Percentiles rank a stretch among this genome's conserved stretches.
Conservation (phyloP, 305 asterid species). For the Fraxinus ornus region DNA sequence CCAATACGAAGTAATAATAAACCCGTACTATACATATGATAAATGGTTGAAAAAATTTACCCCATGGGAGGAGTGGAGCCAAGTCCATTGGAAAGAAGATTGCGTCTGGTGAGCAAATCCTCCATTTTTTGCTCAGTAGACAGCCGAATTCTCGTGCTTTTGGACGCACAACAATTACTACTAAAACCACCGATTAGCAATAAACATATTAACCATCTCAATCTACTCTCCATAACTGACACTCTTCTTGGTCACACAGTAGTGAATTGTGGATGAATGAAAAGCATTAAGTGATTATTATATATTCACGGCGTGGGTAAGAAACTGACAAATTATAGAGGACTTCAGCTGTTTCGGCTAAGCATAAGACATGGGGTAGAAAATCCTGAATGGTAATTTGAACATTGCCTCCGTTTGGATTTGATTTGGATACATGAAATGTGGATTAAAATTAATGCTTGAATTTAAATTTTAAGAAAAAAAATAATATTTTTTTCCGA, state of each 20-base stretch:
- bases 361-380: too few relatives aligned
- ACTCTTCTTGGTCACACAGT: background rate
- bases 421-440: too few relatives aligned
- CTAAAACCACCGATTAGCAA: background rate
- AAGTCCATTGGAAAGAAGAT: conserved; percentile 37
- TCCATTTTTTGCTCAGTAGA: background rate
- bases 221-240: background rate
- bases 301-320: background rate
- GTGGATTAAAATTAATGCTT: too few relatives aligned
- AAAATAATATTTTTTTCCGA: too few relatives aligned
- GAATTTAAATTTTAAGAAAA: too few relatives aligned
- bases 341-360: too few relatives aligned
- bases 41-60: background rate
- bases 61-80: conserved; percentile 48
- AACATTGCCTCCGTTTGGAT: too few relatives aligned
- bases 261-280: background rate
- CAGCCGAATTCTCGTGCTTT: background rate
- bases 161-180: background rate
- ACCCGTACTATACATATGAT: background rate
- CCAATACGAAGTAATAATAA: background rate
- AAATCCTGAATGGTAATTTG: too few relatives aligned
- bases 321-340: too few relatives aligned
- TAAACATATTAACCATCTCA: background rate
- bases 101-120: conserved; percentile 21
- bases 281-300: background rate